A percentile compares a stretch with the other conserved stretches of the same genome.
phyloP scores from a whole-genome alignment of 2,329 filamentous ascomycete genomes.

The Tolypocladium endophyticum region DNA sequence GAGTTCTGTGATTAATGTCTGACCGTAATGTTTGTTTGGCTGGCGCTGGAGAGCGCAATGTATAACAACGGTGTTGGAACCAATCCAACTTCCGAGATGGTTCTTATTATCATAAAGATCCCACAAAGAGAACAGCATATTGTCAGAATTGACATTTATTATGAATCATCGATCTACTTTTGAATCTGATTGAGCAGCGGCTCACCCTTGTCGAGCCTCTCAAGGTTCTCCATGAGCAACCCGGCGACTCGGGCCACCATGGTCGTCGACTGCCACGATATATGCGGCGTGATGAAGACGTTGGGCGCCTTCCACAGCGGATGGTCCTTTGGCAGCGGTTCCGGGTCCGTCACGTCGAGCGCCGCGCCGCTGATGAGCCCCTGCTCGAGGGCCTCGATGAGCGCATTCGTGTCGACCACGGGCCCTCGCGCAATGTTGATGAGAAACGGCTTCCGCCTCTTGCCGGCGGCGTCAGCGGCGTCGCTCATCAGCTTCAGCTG shows the following conservation, averaged over 20 bases:
- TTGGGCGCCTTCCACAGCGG: constrained; percentile 56
- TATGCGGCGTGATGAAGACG: constrained; percentile 41
- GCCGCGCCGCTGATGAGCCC: constrained; percentile 44
- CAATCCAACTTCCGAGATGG: not conserved
- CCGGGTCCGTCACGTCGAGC: constrained; percentile 62
- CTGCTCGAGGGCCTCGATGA: constrained; percentile 43
- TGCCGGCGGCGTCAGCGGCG: not conserved
- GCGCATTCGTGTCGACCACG: constrained; percentile 31
- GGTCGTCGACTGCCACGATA: constrained; percentile 21
- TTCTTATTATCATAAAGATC: not conserved
- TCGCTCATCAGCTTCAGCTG: constrained; percentile 28
- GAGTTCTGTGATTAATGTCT: not conserved
- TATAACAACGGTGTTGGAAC: not conserved
- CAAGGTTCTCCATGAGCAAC: constrained; percentile 18
- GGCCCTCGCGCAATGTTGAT: constrained; percentile 53
- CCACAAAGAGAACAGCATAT: not conserved
- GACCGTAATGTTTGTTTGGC: not conserved
- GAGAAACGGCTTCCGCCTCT: constrained; percentile 35
- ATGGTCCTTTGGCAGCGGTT: constrained; percentile 54
- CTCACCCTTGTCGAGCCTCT: constrained; percentile 13
- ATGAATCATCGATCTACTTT: not conserved
- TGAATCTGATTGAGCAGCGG: constrained; percentile 11
- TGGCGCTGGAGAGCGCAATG: not conserved
- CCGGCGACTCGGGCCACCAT: constrained; percentile 14
- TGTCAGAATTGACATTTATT: too few species aligned